A percentile compares a stretch with the other conserved stretches of the same genome.
Conservation (phyloP, 2,329 filamentous ascomycete genomes). For the Diaporthe australafricana region DNA sequence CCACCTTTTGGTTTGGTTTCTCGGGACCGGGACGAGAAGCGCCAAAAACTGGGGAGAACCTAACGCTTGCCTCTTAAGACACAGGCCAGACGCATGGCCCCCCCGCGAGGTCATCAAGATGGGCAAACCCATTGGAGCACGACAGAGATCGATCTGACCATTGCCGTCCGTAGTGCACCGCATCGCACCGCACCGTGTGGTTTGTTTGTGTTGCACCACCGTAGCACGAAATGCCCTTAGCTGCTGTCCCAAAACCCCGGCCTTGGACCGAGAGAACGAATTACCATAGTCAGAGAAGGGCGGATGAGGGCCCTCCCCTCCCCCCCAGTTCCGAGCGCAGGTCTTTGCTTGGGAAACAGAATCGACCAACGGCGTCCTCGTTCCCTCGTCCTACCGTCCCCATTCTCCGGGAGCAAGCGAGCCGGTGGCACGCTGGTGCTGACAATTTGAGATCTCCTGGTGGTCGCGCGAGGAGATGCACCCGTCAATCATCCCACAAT, state of each 20-base stretch:
- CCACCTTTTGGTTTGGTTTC: neutral
- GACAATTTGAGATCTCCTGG: slow-evolving; percentile 22
- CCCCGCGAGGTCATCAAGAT: slow-evolving; percentile 30
- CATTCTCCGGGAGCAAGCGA: neutral
- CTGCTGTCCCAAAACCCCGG: neutral
- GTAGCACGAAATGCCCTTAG: neutral
- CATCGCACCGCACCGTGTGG: too few relatives aligned
- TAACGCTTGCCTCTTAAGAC: neutral
- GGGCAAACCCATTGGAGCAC: slow-evolving; percentile 7
- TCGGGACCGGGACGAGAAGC: neutral
- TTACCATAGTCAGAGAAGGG: too few relatives aligned
- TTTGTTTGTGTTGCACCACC: neutral
- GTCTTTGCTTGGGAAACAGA: slow-evolving; percentile 18
- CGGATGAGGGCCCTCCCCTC: too few relatives aligned
- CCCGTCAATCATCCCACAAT: slow-evolving; percentile 3
- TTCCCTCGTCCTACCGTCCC: too few relatives aligned
- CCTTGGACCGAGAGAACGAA: neutral
- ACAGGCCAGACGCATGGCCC: slow-evolving; percentile 7
- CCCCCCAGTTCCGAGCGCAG: neutral
- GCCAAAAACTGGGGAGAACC: neutral
- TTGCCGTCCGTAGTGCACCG: neutral
- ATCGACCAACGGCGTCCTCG: slow-evolving; percentile 10
- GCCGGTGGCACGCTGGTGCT: neutral
- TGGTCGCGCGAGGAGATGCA: slow-evolving; percentile 25
- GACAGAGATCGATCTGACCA: neutral